Base-by-base conservation (phyloP, 2,329 filamentous ascomycete species). In the Fonsecaea multimorphosa region DNA sequence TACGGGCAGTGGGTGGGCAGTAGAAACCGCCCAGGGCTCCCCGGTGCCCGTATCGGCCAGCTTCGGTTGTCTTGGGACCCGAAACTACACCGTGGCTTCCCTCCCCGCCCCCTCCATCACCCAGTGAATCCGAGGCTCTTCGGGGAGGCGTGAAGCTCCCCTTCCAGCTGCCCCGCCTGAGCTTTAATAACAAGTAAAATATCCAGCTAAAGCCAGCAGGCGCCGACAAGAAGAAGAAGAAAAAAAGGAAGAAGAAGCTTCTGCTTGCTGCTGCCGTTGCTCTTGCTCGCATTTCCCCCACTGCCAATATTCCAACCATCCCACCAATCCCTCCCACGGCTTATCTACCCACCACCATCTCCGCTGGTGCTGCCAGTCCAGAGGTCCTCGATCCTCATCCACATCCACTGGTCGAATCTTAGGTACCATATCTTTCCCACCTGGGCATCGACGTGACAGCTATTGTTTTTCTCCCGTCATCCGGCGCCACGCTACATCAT, bases 401-500 rank as follows among this genome's bases (percentile, higher is more conserved):
- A 32, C 44, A 29, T 38, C 52, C 29, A 32, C 34, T 60, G 27
- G 46, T 40, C 51, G 58, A 46, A 46, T 40, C 58, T 49, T 4
- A n/a, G n/a, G n/a, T n/a, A 14, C 44, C 34, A 58, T 24, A 51
- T 61, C 59, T 65, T 51, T 46, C 49, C 49, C 53, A 57, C 52
- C 58, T 69, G 52, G 22, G 31, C 46, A 51, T 60, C 46, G 34
- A 60, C 58, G 44, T 40, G 40, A 65, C 61, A 64, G 66, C 52
- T 64, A 62, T 66, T 64, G 61, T 65, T 72, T 70, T 71, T 70
- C 58, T 65, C 54, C 61, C 59, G 66, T 63, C 58, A 67, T 55
- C 65, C 51, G 58, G 57, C 59, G 52, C 27, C 57, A 51, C 57
- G 57, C 40, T 27, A 19, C 40, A 38, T 36, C 34, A 32, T 63